These are phyloP conservation scores for Fusarium buharicum DNA, from an alignment of 2,329 filamentous ascomycete genomes.

Conservation along the genomic window DNA sequence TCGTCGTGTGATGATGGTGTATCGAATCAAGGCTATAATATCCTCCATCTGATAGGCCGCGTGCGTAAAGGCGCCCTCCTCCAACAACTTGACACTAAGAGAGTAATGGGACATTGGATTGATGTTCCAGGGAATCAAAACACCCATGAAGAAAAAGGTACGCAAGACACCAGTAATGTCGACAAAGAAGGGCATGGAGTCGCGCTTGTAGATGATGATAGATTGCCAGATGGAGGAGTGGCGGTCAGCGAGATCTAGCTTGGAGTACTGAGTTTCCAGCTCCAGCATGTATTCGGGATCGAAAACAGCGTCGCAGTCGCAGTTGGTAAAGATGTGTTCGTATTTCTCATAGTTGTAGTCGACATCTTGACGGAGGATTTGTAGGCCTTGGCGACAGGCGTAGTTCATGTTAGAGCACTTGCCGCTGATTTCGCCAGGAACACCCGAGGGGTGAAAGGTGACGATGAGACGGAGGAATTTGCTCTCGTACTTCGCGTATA, in stretches of 20 bases:
- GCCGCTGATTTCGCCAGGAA: constrained; percentile 25
- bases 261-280: constrained; percentile 25
- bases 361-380: constrained; percentile 26
- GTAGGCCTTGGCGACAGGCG: constrained; percentile 30
- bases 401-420: constrained; percentile 37
- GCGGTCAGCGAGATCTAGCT: constrained; percentile 26
- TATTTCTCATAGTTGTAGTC: constrained; percentile 35
- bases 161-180: constrained; percentile 41
- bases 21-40: constrained; percentile 32
- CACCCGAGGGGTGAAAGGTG: constrained; percentile 22
- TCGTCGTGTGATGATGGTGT: constrained; percentile 26
- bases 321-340: constrained; percentile 42
- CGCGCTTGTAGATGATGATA: constrained; percentile 40
- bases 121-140: constrained; percentile 40
- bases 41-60: constrained; percentile 36
- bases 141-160: constrained; percentile 43
- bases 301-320: constrained; percentile 42
- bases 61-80: constrained; percentile 31
- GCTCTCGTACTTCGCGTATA: constrained; percentile 22
- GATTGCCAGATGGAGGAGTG: constrained; percentile 44
- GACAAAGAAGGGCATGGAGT: constrained; percentile 43
- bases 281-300: constrained; percentile 39
- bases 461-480: constrained; percentile 30
- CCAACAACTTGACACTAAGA: constrained; percentile 25
- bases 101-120: constrained; percentile 37